Evolutionary conservation across 1,139 yeast species (phyloP), one percentile per base, ranked within the genome.

Genomic region (Hemisphaericaspora xylanilytica): DNA sequence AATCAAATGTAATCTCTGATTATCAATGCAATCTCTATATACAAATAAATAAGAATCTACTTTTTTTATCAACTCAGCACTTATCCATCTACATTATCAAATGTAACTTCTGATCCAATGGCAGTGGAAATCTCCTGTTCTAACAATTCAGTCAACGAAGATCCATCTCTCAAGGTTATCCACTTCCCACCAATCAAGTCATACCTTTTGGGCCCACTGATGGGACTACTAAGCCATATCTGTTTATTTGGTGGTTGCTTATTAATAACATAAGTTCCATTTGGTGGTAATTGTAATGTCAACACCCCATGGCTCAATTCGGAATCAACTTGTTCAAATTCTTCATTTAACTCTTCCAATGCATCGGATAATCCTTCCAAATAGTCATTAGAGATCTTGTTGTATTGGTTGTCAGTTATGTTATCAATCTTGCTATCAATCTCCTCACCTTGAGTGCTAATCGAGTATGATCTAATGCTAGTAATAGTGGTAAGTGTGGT

Each of bases 161-260:
- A 53, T 25, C 73, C 69, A 49, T 82, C 85, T 51, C 88, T 65
- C 40, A 82, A 61, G 2, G 84, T 78, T 18, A 75, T 57, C 90
- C 90, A 82, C 41, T 65, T 63, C 5, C 80, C 80, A 24, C 69
- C 62, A 33, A 78, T 66, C 49, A 71, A 68, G 55, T 82, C 89
- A 54, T 77, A 68, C 41, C 78, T 53, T 55, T 87, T 86, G 10
- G 97, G 97, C 0, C 97, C 97, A n/a, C 94, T 85, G 4, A 86
- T 55, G 0, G 97, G 97, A 29, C 95, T 85, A 44, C 94, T 80
- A 39, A 88, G 73, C 97, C 97, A 89, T 30, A 89, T 82, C 59
- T 89, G 97, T 60, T 84, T 83, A 61, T 87, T 89, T 2, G 96
- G 95, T 1, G 97, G 96, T 63, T 90, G 96, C 56, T 87, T 87